A percentile compares a stretch with the other conserved stretches of the same genome.
Conservation (phyloP, 208 protist genomes). For the Trichomonas tenax region DNA sequence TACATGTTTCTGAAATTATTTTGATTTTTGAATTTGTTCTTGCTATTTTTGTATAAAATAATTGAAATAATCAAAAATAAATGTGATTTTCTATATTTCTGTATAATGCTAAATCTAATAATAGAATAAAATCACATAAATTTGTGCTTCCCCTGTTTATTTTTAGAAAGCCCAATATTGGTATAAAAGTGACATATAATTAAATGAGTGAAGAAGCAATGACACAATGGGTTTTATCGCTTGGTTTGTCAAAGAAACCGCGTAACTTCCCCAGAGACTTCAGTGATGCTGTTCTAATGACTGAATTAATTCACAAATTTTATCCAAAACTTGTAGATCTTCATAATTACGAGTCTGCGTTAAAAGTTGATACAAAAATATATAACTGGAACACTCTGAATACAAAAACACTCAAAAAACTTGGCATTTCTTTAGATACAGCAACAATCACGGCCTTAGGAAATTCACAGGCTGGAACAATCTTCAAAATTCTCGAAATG, state of each 20-base stretch:
- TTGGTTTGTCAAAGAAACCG: conserved; percentile 79
- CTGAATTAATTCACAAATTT: conserved; percentile 81
- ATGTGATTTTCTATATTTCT: too few species aligned
- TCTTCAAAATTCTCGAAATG: not conserved
- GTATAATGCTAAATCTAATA: too few species aligned
- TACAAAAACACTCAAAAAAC: conserved; percentile 18
- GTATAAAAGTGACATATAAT: not conserved
- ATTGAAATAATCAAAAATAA: too few species aligned
- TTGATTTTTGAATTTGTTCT: too few species aligned
- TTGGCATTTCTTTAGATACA: not conserved
- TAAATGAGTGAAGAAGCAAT: conserved; percentile 55
- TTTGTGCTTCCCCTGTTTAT: too few species aligned
- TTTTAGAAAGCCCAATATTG: too few species aligned
- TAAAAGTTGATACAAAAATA: conserved; percentile 63
- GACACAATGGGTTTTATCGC: conserved; percentile 83
- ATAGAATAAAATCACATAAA: too few species aligned
- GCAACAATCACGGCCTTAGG: not conserved
- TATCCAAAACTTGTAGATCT: conserved; percentile 86
- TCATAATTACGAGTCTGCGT: conserved; percentile 84
- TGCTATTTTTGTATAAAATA: too few species aligned
- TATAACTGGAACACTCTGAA: conserved; percentile 90
- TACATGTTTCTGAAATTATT: too few species aligned
- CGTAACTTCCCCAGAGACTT: conserved; percentile 89
- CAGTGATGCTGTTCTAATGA: conserved; percentile 79
- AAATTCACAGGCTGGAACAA: not conserved